Evolutionary conservation across 2,329 filamentous ascomycete species (phyloP).

Genomic region (Paraconiothyrium sp.): DNA sequence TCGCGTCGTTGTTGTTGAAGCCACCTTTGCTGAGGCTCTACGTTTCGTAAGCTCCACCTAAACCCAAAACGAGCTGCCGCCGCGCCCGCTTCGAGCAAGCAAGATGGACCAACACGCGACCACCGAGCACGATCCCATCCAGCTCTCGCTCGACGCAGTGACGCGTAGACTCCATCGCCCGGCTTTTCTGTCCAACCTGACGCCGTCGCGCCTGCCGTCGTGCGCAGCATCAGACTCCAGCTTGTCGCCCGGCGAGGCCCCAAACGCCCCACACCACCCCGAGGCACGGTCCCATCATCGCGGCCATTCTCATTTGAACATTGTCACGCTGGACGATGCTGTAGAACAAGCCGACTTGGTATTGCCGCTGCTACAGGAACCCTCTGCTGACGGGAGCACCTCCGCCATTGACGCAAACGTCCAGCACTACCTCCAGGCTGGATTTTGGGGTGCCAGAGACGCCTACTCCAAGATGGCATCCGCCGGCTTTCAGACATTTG

Average conservation of each 20-base stretch:
- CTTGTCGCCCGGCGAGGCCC: constrained; percentile 26
- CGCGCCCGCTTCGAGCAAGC: constrained; percentile 27
- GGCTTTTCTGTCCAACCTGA: constrained; percentile 46
- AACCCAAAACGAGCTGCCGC: constrained; percentile 35
- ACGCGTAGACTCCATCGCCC: constrained; percentile 44
- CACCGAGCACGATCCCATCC: constrained; percentile 40
- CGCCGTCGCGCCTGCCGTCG: constrained; percentile 48
- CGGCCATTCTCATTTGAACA: constrained; percentile 45
- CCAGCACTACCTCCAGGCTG: constrained; percentile 35
- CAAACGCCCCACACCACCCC: constrained; percentile 41
- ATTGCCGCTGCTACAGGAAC: constrained; percentile 46
- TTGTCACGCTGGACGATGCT: constrained; percentile 40
- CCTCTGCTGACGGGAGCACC: constrained; percentile 41
- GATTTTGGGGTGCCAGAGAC: constrained; percentile 40
- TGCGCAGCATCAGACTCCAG: constrained; percentile 51
- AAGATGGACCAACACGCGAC: constrained; percentile 37
- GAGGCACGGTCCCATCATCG: constrained; percentile 42
- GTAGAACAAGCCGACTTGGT: constrained; percentile 45
- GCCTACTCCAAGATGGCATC: constrained; percentile 48
- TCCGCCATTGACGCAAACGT: constrained; percentile 38
- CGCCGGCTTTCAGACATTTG: constrained; percentile 65
- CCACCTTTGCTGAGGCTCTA: constrained; percentile 19
- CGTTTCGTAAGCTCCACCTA: constrained; percentile 16
- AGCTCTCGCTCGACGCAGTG: constrained; percentile 45
- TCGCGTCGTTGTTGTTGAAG: constrained; percentile 33